Conservation (phyloP, 345 rosid species). For the Gossypium rotundifolium region DNA sequence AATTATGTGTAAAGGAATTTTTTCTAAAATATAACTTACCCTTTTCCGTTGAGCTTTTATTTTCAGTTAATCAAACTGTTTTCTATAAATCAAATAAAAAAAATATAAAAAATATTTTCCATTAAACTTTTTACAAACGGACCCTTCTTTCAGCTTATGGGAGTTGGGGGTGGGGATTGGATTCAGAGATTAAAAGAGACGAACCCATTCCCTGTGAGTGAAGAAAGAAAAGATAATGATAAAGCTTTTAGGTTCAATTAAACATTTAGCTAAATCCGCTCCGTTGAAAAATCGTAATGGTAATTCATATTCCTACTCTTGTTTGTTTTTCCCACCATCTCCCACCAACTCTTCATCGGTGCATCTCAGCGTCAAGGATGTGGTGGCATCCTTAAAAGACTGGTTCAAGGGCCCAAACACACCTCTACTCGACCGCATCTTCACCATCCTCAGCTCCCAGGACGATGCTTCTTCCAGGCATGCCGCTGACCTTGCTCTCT, state of each 20-base stretch:
- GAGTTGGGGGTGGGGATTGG: no score
- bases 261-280: background rate
- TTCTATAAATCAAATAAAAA: no score
- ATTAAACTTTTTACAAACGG: no score
- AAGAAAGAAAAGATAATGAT: background rate
- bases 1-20: no score
- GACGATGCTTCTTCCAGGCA: constrained; percentile 21
- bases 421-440: constrained; percentile 35
- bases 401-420: constrained; percentile 46
- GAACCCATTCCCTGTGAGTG: background rate
- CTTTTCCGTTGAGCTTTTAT: no score
- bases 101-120: no score
- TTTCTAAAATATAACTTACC: no score
- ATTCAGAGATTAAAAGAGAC: background rate
- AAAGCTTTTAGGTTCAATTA: background rate
- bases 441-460: constrained; percentile 27
- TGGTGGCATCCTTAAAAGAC: constrained; percentile 39
- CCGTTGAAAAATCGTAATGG: background rate
- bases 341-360: background rate
- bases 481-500: constrained; percentile 30
- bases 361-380: constrained; percentile 22
- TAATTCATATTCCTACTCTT: background rate
- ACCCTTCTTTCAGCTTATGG: no score
- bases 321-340: background rate
- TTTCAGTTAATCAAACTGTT: no score